Evolutionary conservation across 768 basidiomycete genomes (phyloP), one percentile per base, ranked within the genome.

Genomic region (Gymnopilus junonius): DNA sequence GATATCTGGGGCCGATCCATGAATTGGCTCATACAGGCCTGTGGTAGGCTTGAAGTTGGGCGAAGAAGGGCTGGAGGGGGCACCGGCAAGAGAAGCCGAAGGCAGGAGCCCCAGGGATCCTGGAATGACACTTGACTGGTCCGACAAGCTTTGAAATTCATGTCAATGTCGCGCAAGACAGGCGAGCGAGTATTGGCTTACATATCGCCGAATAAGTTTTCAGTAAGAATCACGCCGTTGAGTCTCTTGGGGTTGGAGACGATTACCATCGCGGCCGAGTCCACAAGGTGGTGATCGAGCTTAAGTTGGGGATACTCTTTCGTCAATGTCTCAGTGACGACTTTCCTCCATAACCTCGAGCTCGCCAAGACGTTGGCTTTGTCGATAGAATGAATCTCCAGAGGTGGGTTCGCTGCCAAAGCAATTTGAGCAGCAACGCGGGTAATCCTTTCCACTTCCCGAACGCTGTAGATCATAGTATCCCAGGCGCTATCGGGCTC

Each of bases 291-390:
- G 78, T 99, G 97, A 73, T 96, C 91, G 50, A 98, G 78, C 69
- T 85, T 84, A 37, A 99, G 76, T 71, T 94, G 88, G 6, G 97
- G 95, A 77, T 92, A 98, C 75, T 99, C 97, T 32, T 85, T 85
- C 53, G 84, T 77, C 68, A 97, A 76, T 1, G 92, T 89, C 72
- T 97, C 94, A 2, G 87, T 91, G 58, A 97, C 97, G 21, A 94
- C 92, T 75, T 90, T 95, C 61, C 97, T 82, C 97, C 97, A 99
- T 42, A 99, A 80, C 53, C 97, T 82, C 35, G 94, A 97, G 72
- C 88, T 93, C 23, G 97, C 97, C 59, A 99, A 87, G 21, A 99
- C 97, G 77, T 99, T 99, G 58, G 97, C 97, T 79, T 99, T 99
- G 83, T 99, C 97, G 75, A 99, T 83, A 0, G 95, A 97, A 77